A percentile compares a stretch with the other conserved stretches of the same genome.
phyloP scores from a whole-genome alignment of 371 early-diverging fungal species.

The Lichtheimia ramosa region DNA sequence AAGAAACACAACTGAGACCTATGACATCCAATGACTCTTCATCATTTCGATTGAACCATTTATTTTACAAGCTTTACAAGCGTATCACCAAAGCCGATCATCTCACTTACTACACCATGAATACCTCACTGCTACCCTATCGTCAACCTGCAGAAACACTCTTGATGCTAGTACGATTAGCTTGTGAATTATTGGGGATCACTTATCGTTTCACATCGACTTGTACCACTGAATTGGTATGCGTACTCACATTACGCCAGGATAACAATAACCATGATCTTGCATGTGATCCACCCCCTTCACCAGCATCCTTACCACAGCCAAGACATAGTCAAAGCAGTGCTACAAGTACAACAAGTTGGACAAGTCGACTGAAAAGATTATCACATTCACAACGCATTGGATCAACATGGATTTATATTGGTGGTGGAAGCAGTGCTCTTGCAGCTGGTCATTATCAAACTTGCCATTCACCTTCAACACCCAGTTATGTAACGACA shows the following conservation, averaged over 20 bases:
- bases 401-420: conserved; percentile 1
- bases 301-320: too few relatives aligned
- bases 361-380: conserved; percentile 21
- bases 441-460: too few relatives aligned
- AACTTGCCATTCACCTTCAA: too few relatives aligned
- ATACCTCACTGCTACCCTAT: not conserved
- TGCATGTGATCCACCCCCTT: too few relatives aligned
- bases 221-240: conserved; percentile 22
- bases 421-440: not conserved
- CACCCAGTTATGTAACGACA: too few relatives aligned
- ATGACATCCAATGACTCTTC: conserved; percentile 21
- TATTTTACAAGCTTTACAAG: conserved; percentile 22
- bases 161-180: conserved; percentile 32
- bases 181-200: conserved; percentile 41
- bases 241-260: conserved; percentile 35
- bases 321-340: not conserved
- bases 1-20: conserved; percentile 24
- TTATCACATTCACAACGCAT: conserved; percentile 17
- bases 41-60: conserved; percentile 10
- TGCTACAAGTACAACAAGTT: conserved; percentile 16
- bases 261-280: conserved; percentile 1
- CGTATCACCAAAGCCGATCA: conserved; percentile 30
- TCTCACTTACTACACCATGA: not conserved
- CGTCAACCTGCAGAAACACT: conserved; percentile 14
- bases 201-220: conserved; percentile 31